phyloP scores from a whole-genome alignment of 306 rosid genomes.

The Ochetophila trinervis region DNA sequence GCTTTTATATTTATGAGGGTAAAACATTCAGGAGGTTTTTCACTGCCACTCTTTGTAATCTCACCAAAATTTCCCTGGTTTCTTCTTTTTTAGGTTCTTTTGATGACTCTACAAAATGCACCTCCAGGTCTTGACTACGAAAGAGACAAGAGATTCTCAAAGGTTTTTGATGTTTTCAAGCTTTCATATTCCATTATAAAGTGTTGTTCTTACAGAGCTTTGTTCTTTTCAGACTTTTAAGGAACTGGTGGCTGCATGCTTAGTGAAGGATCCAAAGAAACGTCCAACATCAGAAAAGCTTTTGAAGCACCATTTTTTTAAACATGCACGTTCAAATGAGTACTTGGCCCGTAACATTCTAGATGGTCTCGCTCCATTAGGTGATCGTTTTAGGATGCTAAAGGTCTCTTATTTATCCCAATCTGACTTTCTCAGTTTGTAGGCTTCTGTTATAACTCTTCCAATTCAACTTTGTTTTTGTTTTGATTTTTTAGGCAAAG shows the following conservation, averaged over 20 bases:
- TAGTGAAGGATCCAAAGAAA: slow-evolving; percentile 97
- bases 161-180: slow-evolving; percentile 58
- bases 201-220: slow-evolving; percentile 28
- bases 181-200: slow-evolving; percentile 17
- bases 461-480: slow-evolving; percentile 1
- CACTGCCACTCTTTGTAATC: slow-evolving; percentile 13
- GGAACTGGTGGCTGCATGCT: slow-evolving; percentile 87
- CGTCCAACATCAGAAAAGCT: slow-evolving; percentile 95
- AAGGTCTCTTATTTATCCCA: slow-evolving; percentile 57
- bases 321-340: slow-evolving; percentile 62
- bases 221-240: slow-evolving; percentile 72
- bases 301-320: slow-evolving; percentile 81
- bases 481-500: slow-evolving; percentile 52
- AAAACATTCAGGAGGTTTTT: slow-evolving; percentile 11
- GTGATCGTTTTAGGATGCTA: slow-evolving; percentile 77
- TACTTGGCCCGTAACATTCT: slow-evolving; percentile 69
- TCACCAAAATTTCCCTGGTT: slow-evolving; percentile 16
- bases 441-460: slow-evolving; percentile 1
- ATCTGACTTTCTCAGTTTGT: slow-evolving; percentile 19
- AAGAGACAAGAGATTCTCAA: slow-evolving; percentile 92
- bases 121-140: slow-evolving; percentile 98
- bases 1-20: slow-evolving; percentile 17
- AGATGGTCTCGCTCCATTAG: slow-evolving; percentile 78
- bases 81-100: slow-evolving; percentile 69
- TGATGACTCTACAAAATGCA: slow-evolving; percentile 96